Evolutionary conservation across 192 early-diverging fungal species (phyloP).

Genomic region (Backusella sp.): DNA sequence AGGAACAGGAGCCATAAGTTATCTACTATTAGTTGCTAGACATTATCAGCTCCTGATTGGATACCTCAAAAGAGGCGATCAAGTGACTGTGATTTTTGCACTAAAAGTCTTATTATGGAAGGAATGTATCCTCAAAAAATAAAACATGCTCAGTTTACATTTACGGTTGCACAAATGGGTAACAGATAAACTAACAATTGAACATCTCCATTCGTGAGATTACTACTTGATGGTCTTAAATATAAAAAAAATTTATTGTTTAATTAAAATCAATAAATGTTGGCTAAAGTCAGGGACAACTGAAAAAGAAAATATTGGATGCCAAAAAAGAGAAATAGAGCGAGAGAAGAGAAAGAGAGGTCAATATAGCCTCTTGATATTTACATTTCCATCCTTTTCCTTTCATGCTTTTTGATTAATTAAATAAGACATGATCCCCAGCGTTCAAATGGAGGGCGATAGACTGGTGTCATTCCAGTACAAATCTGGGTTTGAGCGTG

Average conservation of each 20-base stretch:
- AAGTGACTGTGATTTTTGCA: too few relatives aligned
- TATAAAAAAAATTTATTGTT: background rate
- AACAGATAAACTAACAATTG: background rate
- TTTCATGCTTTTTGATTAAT: background rate
- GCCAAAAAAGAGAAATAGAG: background rate
- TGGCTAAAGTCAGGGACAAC: background rate
- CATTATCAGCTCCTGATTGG: too few relatives aligned
- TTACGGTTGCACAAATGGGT: background rate
- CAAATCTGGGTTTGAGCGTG: constrained; percentile 14
- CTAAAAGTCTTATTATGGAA: too few relatives aligned
- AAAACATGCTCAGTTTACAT: background rate
- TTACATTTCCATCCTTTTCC: background rate
- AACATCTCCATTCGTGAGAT: background rate
- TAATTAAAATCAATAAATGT: background rate
- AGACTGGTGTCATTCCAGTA: constrained; percentile 36
- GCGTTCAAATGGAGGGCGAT: constrained; percentile 31
- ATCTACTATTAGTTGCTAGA: too few relatives aligned
- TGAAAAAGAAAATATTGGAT: background rate
- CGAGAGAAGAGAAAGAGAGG: background rate
- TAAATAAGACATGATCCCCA: constrained; percentile 33
- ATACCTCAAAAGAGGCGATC: too few relatives aligned
- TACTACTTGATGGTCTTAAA: background rate
- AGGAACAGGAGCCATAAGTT: too few relatives aligned
- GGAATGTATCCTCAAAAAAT: background rate
- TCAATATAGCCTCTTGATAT: background rate